phyloP scores from a whole-genome alignment of 2,329 filamentous ascomycete species.

The Calonectria montana region DNA sequence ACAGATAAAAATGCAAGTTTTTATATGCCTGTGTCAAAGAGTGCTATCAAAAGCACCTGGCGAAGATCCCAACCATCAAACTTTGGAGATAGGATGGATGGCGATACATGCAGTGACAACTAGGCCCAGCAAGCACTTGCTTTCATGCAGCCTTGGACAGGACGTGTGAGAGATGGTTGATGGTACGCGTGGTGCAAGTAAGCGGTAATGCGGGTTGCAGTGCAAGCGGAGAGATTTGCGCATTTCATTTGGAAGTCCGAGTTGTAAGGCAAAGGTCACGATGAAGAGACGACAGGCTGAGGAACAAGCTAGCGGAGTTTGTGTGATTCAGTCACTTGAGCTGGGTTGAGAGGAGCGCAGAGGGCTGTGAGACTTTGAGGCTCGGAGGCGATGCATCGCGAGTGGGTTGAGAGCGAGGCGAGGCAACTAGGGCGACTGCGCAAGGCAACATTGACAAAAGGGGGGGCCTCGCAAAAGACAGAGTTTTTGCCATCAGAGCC shows the following conservation, averaged over 20 bases:
- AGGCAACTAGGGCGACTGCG: background rate
- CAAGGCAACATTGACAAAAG: constrained; percentile 7
- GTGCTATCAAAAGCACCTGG: background rate
- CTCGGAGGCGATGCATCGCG: constrained; percentile 9
- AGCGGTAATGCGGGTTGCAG: background rate
- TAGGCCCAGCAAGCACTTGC: background rate
- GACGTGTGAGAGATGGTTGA: background rate
- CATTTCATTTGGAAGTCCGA: constrained; percentile 18
- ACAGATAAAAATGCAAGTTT: background rate
- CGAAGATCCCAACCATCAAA: background rate
- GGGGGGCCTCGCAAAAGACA: background rate
- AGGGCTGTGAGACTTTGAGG: constrained; percentile 1
- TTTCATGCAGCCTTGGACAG: background rate
- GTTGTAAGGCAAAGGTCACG: constrained; percentile 26
- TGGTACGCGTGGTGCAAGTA: background rate
- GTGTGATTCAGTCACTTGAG: constrained; percentile 41
- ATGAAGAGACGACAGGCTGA: constrained; percentile 20
- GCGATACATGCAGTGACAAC: background rate
- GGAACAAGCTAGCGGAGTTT: constrained; percentile 7
- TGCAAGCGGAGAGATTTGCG: background rate
- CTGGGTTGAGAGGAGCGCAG: constrained; percentile 17
- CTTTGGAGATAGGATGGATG: background rate
- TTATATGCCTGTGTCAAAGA: background rate
- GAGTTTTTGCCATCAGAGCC: constrained; percentile 9
- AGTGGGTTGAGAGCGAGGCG: background rate